Evolutionary conservation across 495 filamentous ascomycete genomes (phyloP).

Genomic region (Pyrenula aspistea): DNA sequence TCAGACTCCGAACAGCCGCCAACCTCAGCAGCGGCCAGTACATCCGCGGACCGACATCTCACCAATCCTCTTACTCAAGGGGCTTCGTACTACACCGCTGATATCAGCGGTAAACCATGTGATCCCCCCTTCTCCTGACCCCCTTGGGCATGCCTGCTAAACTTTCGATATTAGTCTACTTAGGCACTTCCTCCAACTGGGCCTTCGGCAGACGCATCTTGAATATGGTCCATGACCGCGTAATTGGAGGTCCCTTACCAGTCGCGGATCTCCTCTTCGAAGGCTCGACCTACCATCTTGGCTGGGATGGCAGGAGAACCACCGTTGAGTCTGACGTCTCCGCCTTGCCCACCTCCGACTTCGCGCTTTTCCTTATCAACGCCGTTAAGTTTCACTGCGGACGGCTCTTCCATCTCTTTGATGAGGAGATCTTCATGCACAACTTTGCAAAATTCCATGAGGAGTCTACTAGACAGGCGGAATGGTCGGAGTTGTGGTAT

Average conservation of each 20-base stretch:
- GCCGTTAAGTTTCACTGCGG: slow-evolving; percentile 31
- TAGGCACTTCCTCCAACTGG: slow-evolving; percentile 35
- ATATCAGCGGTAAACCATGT: no score
- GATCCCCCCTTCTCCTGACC: no score
- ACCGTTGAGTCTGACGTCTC: slow-evolving; percentile 13
- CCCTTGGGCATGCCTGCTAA: no score
- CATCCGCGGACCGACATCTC: no score
- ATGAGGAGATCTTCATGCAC: slow-evolving; percentile 27
- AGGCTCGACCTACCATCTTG: slow-evolving; percentile 25
- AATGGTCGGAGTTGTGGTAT: slow-evolving; percentile 23
- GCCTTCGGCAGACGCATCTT: slow-evolving; percentile 29
- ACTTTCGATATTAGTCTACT: slow-evolving; percentile 26
- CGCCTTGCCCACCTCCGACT: slow-evolving; percentile 24
- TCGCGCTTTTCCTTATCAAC: slow-evolving; percentile 29
- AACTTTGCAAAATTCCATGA: slow-evolving; percentile 24
- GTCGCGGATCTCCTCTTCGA: slow-evolving; percentile 26
- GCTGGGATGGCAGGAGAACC: slow-evolving; percentile 24
- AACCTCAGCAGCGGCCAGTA: slow-evolving; percentile 26
- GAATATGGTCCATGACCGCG: slow-evolving; percentile 24
- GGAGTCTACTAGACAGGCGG: slow-evolving; percentile 9
- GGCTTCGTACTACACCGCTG: no score
- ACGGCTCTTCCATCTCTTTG: slow-evolving; percentile 32
- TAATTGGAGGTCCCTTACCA: slow-evolving; percentile 21
- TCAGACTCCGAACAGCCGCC: slow-evolving; percentile 15
- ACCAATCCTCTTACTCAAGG: no score